Percentiles rank a stretch among this genome's conserved stretches.
Conservation (phyloP, 1,284 basidiomycete species). For the Naganishia liquefaciens region DNA sequence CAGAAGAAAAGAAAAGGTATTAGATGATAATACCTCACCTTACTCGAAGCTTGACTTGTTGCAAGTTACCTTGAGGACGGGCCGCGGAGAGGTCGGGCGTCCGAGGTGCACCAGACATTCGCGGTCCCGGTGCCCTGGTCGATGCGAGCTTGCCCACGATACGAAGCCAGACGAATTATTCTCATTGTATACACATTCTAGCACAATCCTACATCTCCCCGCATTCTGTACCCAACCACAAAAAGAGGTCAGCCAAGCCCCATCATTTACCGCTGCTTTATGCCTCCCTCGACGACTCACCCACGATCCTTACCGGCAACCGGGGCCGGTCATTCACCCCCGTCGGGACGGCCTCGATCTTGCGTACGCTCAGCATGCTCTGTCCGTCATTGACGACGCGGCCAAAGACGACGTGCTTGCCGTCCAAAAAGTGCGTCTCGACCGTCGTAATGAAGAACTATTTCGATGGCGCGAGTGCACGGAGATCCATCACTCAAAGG, state of each 20-base stretch:
- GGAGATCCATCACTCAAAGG: not conserved
- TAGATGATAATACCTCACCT: constrained; percentile 3
- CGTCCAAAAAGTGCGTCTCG: constrained; percentile 89
- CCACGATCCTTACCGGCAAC: constrained; percentile 76
- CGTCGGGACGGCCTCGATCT: constrained; percentile 91
- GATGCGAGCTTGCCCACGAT: not conserved
- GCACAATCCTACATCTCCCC: constrained; percentile 55
- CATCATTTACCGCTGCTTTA: constrained; percentile 21
- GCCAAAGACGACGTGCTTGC: constrained; percentile 92
- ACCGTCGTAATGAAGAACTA: constrained; percentile 97
- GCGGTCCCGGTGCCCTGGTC: not conserved
- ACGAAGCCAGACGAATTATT: not conserved
- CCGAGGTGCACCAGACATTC: not conserved
- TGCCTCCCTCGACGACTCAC: constrained; percentile 56
- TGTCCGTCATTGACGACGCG: constrained; percentile 72
- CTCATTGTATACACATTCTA: not conserved
- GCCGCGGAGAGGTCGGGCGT: no score
- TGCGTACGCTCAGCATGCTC: constrained; percentile 77
- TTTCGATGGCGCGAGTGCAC: no score
- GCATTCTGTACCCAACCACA: constrained; percentile 52
- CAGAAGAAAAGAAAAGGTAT: not conserved
- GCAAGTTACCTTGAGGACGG: no score
- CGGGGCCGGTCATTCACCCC: constrained; percentile 81
- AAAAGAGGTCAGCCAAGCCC: not conserved
- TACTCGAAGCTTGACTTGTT: not conserved